Evolutionary conservation across 75 land plant genomes (phyloP).

Genomic region (Isoetes taiwanensis): DNA sequence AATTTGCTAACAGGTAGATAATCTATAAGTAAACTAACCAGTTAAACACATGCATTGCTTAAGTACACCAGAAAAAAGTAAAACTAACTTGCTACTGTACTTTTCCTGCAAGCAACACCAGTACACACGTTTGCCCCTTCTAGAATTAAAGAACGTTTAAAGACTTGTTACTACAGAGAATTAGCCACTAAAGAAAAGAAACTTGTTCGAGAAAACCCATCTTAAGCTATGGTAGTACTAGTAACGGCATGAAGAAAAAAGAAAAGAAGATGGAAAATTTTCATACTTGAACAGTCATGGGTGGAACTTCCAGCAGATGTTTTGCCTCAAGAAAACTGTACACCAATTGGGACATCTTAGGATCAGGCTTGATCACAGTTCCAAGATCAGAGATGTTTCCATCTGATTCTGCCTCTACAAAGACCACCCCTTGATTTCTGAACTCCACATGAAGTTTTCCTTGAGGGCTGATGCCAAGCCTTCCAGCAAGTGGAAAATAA

Average conservation of each 20-base stretch:
- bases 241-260: no score
- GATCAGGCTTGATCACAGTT: slow-evolving; percentile 60
- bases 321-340: slow-evolving; percentile 68
- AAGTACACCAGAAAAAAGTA: neutral
- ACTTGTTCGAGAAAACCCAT: no score
- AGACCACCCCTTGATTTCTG: slow-evolving; percentile 62
- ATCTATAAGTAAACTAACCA: no score
- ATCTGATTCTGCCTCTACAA: slow-evolving; percentile 77
- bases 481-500: slow-evolving; percentile 75
- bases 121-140: no score
- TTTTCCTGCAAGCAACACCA: no score
- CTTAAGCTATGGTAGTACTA: no score
- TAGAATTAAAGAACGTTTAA: no score
- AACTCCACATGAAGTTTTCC: slow-evolving; percentile 64
- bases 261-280: neutral
- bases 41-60: neutral
- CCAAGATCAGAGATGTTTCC: slow-evolving; percentile 49
- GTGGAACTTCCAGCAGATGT: slow-evolving; percentile 64
- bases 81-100: no score
- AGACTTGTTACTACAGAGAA: no score
- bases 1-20: no score
- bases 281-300: slow-evolving; percentile 57
- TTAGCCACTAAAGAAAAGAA: no score
- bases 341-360: slow-evolving; percentile 63
- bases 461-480: slow-evolving; percentile 54